Base-by-base conservation (phyloP, 1,139 yeast species). In the Saccharomyces pastorianus region DNA sequence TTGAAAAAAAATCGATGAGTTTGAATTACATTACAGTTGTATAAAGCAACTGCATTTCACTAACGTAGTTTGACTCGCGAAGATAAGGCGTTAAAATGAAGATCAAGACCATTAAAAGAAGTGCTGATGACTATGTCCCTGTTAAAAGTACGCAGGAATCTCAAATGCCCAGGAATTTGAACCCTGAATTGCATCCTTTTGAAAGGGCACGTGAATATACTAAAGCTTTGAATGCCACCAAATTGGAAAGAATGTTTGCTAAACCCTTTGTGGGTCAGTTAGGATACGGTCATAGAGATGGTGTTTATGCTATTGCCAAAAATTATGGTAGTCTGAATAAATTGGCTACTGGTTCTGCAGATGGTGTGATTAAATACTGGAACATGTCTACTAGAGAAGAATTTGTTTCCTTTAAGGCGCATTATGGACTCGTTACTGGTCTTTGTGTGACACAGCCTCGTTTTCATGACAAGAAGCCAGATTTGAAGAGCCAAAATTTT, bases 161-260 rank as follows among this genome's bases (percentile, higher is more conserved):
- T 3, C 81, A 95, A 25, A 73, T 89, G 53, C 95, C 97, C 0
- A 79, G 99, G 58, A 95, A 95, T 71, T 75, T 95, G 65, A 86
- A 93, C 67, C 97, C 99, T 2, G 96, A 95, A 23, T 76, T 93
- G 52, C 99, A 95, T 72, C 99, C 98, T 0, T 93, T 93, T 66
- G 98, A 95, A 72, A 78, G 98, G 61, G 97, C 98, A 3, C 78
- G 99, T 68, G 99, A 95, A 71, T 95, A 95, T 67, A 88, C 97
- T 17, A 81, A 91, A 61, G 99, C 99, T 1, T 73, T 95, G 53
- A 91, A 90, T 56, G 98, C 99, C 27, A 91, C 98, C 17, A 95
- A 95, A 70, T 72, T 95, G 73, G 98, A 91, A 67, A 78, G 97
- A 62, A 86, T 93, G 88, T 93, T 95, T 79, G 99, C 99, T 0